phyloP scores from a whole-genome alignment of 2,329 filamentous ascomycete genomes.

The Ophiostoma tasmaniense region DNA sequence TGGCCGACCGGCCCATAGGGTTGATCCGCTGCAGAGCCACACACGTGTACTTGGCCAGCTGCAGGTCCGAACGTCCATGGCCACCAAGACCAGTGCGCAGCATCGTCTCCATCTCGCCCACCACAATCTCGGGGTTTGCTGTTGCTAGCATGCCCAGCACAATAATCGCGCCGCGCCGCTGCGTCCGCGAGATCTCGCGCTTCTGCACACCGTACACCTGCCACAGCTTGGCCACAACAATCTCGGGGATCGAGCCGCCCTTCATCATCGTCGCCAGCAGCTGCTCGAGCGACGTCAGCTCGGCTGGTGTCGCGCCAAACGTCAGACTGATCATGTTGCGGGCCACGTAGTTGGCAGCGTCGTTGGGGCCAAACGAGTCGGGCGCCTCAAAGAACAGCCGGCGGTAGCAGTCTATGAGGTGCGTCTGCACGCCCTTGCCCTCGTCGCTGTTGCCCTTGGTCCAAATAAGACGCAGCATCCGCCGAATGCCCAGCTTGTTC shows the following conservation, averaged over 20 bases:
- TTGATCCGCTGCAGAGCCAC: constrained; percentile 88
- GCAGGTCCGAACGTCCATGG: constrained; percentile 72
- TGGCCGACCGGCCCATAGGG: constrained; percentile 69
- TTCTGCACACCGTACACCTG: constrained; percentile 94
- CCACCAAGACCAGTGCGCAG: constrained; percentile 78
- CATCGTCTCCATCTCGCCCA: constrained; percentile 92
- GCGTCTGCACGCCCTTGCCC: constrained; percentile 93
- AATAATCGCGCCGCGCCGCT: constrained; percentile 88
- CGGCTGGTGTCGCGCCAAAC: constrained; percentile 87
- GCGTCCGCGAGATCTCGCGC: constrained; percentile 83
- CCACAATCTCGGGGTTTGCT: constrained; percentile 84
- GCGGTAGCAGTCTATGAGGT: constrained; percentile 94
- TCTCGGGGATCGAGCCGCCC: constrained; percentile 72
- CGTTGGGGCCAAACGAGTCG: constrained; percentile 76
- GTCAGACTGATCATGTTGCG: constrained; percentile 99
- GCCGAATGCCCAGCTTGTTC: constrained; percentile 81
- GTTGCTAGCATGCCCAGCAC: constrained; percentile 93
- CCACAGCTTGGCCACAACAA: constrained; percentile 89
- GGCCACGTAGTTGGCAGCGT: constrained; percentile 89
- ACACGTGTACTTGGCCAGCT: constrained; percentile 90
- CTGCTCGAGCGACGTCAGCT: constrained; percentile 91
- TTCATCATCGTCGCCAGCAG: constrained; percentile 97
- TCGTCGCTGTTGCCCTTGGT: constrained; percentile 99
- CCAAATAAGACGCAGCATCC: constrained; percentile 97
- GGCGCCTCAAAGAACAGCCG: constrained; percentile 94